Base-by-base conservation (phyloP, 2,329 filamentous ascomycete genomes). In the Trichoderma hamatum region DNA sequence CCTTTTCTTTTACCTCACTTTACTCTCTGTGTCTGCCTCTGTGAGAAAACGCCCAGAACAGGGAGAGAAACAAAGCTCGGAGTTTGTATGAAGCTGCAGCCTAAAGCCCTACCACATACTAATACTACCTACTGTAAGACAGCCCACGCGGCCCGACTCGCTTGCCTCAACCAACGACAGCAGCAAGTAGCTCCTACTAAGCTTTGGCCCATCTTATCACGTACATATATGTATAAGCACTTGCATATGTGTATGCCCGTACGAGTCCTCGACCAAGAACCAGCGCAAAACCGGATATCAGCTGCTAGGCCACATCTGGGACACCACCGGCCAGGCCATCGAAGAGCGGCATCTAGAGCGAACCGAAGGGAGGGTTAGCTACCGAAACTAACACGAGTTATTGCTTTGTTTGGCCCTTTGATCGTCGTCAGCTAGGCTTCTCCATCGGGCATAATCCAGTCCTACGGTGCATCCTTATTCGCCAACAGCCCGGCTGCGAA, bases 181-280 rank as follows among this genome's bases (percentile, higher is more conserved):
- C 59, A 49, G 19, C 39, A 49, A 60, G 24, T 34, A 49, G 46
- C n/a, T 21, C n/a, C 46, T 49, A 26, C 30, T 51, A 64, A 59
- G 63, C 63, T 66, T 49, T 66, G n/a, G 28, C 26, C 36, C 63
- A 34, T 58, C 63, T 51, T 21, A 51, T 28, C 24, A 66, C 63
- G 39, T 51, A 66, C 63, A 66, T 66, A 36, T 34, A 66, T 59
- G 63, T 59, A 66, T 66, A 66, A 66, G 63, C 63, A 59, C 63
- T 66, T 66, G 63, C 63, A 66, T 51, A 51, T 66, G 39, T 36
- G 54, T 21, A 59, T 66, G 54, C 63, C 58, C 46, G 63, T 51
- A 49, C 52, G 51, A 32, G 39, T 28, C 39, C 54, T 51, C 26
- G 39, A 21, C 46, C 34, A 64, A 55, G 51, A 64, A 16, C 30